A percentile compares a stretch with the other conserved stretches of the same genome.
These are phyloP conservation scores for Tulasnella sp. DNA, from an alignment of 768 basidiomycete genomes.

Conservation along the genomic window DNA sequence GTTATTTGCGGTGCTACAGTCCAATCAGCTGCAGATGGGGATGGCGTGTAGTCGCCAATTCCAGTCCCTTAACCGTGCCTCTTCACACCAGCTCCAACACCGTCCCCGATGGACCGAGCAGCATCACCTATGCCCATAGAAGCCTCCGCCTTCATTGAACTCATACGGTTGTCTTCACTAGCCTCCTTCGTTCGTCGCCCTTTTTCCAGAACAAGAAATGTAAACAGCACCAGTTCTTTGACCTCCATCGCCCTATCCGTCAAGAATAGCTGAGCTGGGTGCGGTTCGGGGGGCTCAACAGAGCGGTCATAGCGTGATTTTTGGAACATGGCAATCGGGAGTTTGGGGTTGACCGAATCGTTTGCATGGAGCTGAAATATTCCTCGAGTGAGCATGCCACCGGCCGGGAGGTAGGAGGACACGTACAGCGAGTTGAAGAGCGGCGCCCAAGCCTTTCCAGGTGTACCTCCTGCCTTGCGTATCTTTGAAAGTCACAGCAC, in stretches of 20 bases:
- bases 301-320: constrained; percentile 25
- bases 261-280: constrained; percentile 28
- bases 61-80: too few relatives aligned
- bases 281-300: constrained; percentile 19
- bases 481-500: constrained; percentile 31
- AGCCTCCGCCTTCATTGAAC: not conserved
- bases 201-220: constrained; percentile 35
- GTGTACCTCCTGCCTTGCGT: constrained; percentile 28
- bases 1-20: too few relatives aligned
- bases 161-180: constrained; percentile 20
- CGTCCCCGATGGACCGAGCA: not conserved
- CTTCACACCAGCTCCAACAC: not conserved
- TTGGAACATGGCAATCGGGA: constrained; percentile 30
- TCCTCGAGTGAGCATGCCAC: not conserved
- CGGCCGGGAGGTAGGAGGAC: not conserved
- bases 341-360: constrained; percentile 25
- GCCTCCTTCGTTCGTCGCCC: constrained; percentile 27
- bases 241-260: constrained; percentile 29
- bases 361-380: constrained; percentile 27
- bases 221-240: constrained; percentile 30
- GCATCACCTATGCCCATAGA: not conserved
- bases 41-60: too few relatives aligned
- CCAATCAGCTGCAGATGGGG: too few relatives aligned
- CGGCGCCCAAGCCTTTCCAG: constrained; percentile 33
- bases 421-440: constrained; percentile 29